Base-by-base conservation (phyloP, 108 stramenopile genomes). In the Discostella pseudostelligera region DNA sequence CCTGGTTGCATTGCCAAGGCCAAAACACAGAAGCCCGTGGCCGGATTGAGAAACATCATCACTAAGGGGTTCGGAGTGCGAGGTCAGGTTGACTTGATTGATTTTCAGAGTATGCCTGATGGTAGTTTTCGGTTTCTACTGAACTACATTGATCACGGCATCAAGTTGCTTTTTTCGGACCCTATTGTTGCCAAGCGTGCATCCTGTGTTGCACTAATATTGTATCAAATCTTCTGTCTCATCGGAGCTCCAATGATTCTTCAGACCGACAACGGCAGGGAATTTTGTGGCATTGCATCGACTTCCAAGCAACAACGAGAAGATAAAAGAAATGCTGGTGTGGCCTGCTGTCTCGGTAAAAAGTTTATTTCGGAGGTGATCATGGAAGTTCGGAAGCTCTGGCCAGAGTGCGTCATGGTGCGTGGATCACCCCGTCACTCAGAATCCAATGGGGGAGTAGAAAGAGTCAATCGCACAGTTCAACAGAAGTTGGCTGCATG, bases 31-130 rank as follows among this genome's bases (percentile, higher is more conserved):
- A 73, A 65, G 53, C 45, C 65, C 17, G 56, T 37, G 5, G 72
- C 72, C 43, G 72, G 72, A 19, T 32, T 43, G 37, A 37, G 56
- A 29, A 51, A 51, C 13, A 65, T 73, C 49, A 17, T 73, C 40
- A 66, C 72, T 19, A 25, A 47, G 43, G 72, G 72, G 9, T 48
- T 66, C 3, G 56, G 56, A 32, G 17, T 28, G 3, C 44, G 72
- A 0, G 72, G 54, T 16, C 64, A 73, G 50, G 54, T 73, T 19
- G 72, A 73, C 57, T 39, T 65, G 12, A 66, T 66, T 50, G 72
- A 73, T 50, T 59, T 58, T 19, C 72, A 73, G 45, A 66, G 56
- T 10, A 73, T 73, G 72, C 72, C 72, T 20, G 72, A 73, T 59
- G 64, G 65, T n/a, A 14, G 5, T 17, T 73, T 66, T 56, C 56